These are phyloP conservation scores for Teunomyces aglyptinius DNA, from an alignment of 805 yeast species.

Conservation along the genomic window DNA sequence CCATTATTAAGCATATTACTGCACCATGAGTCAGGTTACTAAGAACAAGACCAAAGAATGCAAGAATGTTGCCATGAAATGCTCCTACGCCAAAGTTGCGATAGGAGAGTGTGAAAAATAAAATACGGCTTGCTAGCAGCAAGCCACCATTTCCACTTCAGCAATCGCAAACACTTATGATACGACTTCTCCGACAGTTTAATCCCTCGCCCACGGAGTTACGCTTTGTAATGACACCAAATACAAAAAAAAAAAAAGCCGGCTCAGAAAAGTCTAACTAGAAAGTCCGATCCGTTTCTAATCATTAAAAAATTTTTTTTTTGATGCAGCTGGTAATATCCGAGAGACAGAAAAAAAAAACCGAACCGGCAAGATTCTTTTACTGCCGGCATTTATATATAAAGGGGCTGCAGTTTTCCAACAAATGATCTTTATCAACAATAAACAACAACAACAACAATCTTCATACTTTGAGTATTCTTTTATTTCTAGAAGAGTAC, in stretches of 20 bases:
- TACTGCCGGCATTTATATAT: constrained; percentile 2
- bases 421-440: not conserved
- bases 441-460: not conserved
- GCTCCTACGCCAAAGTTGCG: not conserved
- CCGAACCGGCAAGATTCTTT: constrained; percentile 1
- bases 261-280: not conserved
- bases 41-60: not conserved
- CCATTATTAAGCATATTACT: not conserved
- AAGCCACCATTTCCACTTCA: not conserved
- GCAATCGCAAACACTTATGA: not conserved
- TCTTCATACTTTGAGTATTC: not conserved
- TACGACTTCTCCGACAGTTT: not conserved
- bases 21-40: not conserved
- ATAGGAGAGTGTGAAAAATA: too few species aligned
- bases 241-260: not conserved
- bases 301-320: not conserved
- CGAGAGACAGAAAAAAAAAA: not conserved
- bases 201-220: not conserved
- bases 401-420: not conserved
- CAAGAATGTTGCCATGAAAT: not conserved
- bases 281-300: not conserved
- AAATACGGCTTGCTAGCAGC: not conserved
- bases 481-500: not conserved
- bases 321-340: not conserved
- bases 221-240: not conserved